These are phyloP conservation scores for Lactarius evosmus DNA, from an alignment of 768 basidiomycete species.

Conservation along the genomic window DNA sequence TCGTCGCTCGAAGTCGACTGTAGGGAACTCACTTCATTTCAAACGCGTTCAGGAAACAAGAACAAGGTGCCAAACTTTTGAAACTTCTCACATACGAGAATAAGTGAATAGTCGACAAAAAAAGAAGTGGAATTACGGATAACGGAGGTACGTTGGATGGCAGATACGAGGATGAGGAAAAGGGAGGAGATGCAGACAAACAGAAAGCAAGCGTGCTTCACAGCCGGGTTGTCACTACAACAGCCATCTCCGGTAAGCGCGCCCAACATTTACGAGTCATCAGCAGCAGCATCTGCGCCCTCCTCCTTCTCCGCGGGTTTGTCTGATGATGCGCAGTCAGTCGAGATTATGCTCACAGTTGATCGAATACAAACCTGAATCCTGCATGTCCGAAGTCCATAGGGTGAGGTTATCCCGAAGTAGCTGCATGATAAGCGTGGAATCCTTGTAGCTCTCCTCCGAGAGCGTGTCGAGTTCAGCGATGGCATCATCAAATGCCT, in stretches of 20 bases:
- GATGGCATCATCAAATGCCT: slow-evolving; percentile 98
- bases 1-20: not conserved
- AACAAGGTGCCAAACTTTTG: slow-evolving; percentile 15
- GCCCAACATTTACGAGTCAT: slow-evolving; percentile 49
- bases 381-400: slow-evolving; percentile 99
- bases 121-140: slow-evolving; percentile 25
- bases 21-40: slow-evolving; percentile 6
- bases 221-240: slow-evolving; percentile 13
- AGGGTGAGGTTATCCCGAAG: slow-evolving; percentile 96
- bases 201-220: slow-evolving; percentile 23
- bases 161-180: slow-evolving; percentile 12
- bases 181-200: slow-evolving; percentile 16
- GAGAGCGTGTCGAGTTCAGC: slow-evolving; percentile 98
- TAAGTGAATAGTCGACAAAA: slow-evolving; percentile 16
- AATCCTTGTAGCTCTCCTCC: slow-evolving; percentile 99
- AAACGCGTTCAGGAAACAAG: not conserved
- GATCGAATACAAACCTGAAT: slow-evolving; percentile 57
- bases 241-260: slow-evolving; percentile 17
- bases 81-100: slow-evolving; percentile 17
- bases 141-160: slow-evolving; percentile 19
- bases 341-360: not conserved
- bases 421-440: slow-evolving; percentile 95
- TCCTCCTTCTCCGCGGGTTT: slow-evolving; percentile 77
- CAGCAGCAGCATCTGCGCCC: slow-evolving; percentile 53
- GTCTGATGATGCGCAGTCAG: slow-evolving; percentile 40